Evolutionary conservation across 805 yeast species (phyloP).

Genomic region (Ogataea pignaliae): DNA sequence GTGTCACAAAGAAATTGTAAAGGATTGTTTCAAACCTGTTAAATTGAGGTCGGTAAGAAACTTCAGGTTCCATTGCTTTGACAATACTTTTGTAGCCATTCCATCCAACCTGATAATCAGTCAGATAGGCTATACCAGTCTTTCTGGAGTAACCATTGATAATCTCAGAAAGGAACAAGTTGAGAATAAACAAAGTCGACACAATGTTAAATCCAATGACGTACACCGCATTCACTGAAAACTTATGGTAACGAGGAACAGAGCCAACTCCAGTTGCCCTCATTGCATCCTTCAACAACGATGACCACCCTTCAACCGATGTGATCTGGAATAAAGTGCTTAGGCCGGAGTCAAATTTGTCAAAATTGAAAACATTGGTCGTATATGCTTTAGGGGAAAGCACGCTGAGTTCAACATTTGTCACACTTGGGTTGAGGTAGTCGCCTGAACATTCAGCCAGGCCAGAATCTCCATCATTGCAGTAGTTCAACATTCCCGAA

Average conservation of each 20-base stretch:
- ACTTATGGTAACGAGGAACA: conserved; percentile 45
- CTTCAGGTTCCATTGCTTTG: conserved; percentile 46
- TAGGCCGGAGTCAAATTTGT: conserved; percentile 58
- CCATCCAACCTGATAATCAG: conserved; percentile 78
- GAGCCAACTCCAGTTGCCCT: conserved; percentile 64
- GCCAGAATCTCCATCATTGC: conserved; percentile 52
- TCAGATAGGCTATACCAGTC: conserved; percentile 76
- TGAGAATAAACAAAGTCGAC: conserved; percentile 74
- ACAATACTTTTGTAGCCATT: conserved; percentile 64
- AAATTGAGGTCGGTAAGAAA: conserved; percentile 37
- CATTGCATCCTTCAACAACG: conserved; percentile 59
- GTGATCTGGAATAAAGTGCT: conserved; percentile 68
- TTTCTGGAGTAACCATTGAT: conserved; percentile 69
- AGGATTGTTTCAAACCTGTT: conserved; percentile 38
- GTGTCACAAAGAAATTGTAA: conserved; percentile 48
- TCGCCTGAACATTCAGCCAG: conserved; percentile 53
- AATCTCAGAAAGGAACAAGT: conserved; percentile 78
- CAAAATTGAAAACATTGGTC: conserved; percentile 57
- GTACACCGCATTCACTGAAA: conserved; percentile 64
- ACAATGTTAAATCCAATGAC: conserved; percentile 65
- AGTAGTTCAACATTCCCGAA: conserved; percentile 58
- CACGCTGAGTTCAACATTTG: conserved; percentile 64
- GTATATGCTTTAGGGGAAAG: conserved; percentile 61
- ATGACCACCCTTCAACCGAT: conserved; percentile 88
- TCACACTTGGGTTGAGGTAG: conserved; percentile 30